These are phyloP conservation scores for Vaccinium corymbosum DNA, from an alignment of 148 eudicot genomes.

Conservation along the genomic window DNA sequence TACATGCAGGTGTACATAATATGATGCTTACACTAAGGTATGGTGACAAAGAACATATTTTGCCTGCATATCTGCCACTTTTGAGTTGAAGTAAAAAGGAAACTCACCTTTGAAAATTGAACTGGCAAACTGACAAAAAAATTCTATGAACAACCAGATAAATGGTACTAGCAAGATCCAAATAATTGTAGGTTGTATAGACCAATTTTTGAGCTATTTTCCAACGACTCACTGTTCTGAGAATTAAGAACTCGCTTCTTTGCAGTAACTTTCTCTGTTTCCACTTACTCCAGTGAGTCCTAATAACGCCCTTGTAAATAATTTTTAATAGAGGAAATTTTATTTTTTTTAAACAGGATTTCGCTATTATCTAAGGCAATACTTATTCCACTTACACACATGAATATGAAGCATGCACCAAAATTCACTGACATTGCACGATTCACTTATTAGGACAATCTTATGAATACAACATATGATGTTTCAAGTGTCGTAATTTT, in stretches of 20 bases:
- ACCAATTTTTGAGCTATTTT: background rate
- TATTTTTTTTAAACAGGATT: no score
- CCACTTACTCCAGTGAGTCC: background rate
- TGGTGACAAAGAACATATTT: background rate
- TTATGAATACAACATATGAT: no score
- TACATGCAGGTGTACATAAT: background rate
- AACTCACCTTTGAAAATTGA: background rate
- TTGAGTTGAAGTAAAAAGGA: background rate
- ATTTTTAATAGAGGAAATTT: background rate
- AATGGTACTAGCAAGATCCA: background rate
- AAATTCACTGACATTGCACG: no score
- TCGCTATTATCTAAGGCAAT: no score
- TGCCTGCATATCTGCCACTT: background rate
- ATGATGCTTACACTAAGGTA: background rate
- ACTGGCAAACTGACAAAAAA: background rate
- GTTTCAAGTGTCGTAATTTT: no score
- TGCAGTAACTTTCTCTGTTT: background rate
- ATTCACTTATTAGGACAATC: no score
- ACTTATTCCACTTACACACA: no score
- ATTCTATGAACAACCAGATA: background rate
- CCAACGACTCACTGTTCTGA: background rate
- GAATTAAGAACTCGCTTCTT: background rate
- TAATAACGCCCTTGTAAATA: background rate
- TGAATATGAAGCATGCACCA: no score
- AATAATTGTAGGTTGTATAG: background rate